Evolutionary conservation across 352 stramenopile species (phyloP), one percentile per base, ranked within the genome.

Genomic region (Pythium sp.): DNA sequence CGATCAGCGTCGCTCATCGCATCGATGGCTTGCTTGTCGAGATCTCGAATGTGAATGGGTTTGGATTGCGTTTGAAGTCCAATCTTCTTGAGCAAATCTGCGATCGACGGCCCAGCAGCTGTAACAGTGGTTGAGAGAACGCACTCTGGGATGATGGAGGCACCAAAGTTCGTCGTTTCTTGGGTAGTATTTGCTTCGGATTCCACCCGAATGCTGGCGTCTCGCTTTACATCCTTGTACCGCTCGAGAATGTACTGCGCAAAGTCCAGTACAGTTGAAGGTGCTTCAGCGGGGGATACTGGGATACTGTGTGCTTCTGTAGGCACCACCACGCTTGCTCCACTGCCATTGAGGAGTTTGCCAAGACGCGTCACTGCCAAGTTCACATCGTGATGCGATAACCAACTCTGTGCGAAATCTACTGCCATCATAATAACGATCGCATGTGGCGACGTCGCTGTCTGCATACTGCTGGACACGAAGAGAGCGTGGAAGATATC

Each of bases 401-500:
- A 0, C 3, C 14, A 30, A 1, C 76, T 66, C 7, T 84, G 76
- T 0, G 67, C 24, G 30, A 80, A 62, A n/a, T 86, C 77, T 1
- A 77, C 58, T 2, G 8, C 15, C 61, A 82, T 49, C 1, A 67
- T 79, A 4, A 75, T 78, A 2, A 51, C 43, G 43, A 68, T 67
- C 0, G 72, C 78, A 15, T 73, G 36, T 12, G 36, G 36, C 36
- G 36, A 41, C 36, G 36, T 67, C 8, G 74, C 55, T 0, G 57
- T 70, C 55, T 85, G 75, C 61, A 89, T 81, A 24, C 74, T 75
- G 28, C 72, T 0, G 77, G 67, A 0, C 30, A 82, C 73, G 26
- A 77, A 89, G 5, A 89, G 58, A 26, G 79, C 68, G 59, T 87
- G 74, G 58, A 86, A 89, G 51, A 89, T 69, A 46, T 89, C 75